These are phyloP conservation scores for Wickerhamiella kurtzmanii DNA, from an alignment of 805 yeast species.

Conservation along the genomic window DNA sequence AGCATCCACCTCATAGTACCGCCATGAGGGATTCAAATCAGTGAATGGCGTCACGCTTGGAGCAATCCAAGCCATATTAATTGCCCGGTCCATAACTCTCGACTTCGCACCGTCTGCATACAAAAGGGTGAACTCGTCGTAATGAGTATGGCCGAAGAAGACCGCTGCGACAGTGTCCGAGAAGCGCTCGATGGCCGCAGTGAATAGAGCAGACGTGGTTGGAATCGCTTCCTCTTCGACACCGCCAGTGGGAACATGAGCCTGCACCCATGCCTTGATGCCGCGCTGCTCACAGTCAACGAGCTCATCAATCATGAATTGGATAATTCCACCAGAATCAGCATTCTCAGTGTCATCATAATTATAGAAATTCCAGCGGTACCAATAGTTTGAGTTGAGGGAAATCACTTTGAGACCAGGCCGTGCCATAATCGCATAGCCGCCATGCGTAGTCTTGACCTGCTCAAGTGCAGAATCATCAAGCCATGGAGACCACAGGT, in stretches of 20 bases:
- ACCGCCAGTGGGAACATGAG: conserved; percentile 44
- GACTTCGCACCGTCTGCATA: conserved; percentile 35
- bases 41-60: conserved; percentile 50
- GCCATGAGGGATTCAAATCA: conserved; percentile 53
- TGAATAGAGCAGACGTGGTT: conserved; percentile 40
- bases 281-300: conserved; percentile 39
- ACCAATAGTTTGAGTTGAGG: conserved; percentile 52
- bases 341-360: conserved; percentile 36
- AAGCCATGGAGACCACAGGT: conserved; percentile 38
- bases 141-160: conserved; percentile 58
- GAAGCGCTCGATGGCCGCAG: conserved; percentile 47
- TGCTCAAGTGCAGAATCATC: conserved; percentile 24
- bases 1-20: conserved; percentile 52
- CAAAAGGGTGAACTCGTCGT: conserved; percentile 47
- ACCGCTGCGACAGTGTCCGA: conserved; percentile 52
- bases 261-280: conserved; percentile 57
- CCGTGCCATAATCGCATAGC: conserved; percentile 41
- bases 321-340: conserved; percentile 48
- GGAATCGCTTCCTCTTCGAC: conserved; percentile 44
- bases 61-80: conserved; percentile 47
- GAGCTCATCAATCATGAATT: conserved; percentile 46
- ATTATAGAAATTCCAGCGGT: conserved; percentile 44
- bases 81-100: conserved; percentile 32
- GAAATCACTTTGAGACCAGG: conserved; percentile 46
- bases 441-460: conserved; percentile 40